Evolutionary conservation across 2,329 filamentous ascomycete genomes (phyloP).

Genomic region (Sporothrix curviconia): DNA sequence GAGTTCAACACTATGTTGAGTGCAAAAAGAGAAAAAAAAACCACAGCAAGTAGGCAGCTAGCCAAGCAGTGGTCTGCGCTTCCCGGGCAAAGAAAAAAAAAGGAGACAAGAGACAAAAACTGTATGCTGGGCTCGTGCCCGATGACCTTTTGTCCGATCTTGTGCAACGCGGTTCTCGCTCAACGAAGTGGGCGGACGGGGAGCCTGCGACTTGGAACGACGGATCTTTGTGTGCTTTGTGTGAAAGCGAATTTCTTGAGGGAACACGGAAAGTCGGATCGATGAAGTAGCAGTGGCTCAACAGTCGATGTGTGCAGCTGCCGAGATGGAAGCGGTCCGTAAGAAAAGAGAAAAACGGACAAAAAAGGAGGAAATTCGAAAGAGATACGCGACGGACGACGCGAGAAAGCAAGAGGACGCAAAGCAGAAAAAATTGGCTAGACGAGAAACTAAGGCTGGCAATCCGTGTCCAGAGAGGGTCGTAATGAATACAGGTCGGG

Average conservation of each 20-base stretch:
- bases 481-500: background rate
- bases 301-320: too few species aligned
- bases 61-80: background rate
- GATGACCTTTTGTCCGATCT: background rate
- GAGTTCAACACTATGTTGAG: slow-evolving; percentile 10
- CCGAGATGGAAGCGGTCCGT: too few species aligned
- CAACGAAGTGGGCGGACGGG: slow-evolving; percentile 5
- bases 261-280: background rate
- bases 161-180: background rate
- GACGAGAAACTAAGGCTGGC: background rate
- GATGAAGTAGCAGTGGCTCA: too few species aligned
- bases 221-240: too few species aligned
- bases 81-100: background rate
- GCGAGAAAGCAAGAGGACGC: background rate
- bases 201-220: too few species aligned
- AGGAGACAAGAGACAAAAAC: background rate
- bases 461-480: too few species aligned
- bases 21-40: background rate
- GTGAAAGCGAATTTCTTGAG: too few species aligned
- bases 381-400: background rate
- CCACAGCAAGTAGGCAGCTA: slow-evolving; percentile 1
- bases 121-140: too few species aligned
- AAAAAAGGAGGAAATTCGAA: background rate
- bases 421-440: too few species aligned
- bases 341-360: too few species aligned